phyloP scores from a whole-genome alignment of 495 filamentous ascomycete species.

The Endocarpon pusillum region DNA sequence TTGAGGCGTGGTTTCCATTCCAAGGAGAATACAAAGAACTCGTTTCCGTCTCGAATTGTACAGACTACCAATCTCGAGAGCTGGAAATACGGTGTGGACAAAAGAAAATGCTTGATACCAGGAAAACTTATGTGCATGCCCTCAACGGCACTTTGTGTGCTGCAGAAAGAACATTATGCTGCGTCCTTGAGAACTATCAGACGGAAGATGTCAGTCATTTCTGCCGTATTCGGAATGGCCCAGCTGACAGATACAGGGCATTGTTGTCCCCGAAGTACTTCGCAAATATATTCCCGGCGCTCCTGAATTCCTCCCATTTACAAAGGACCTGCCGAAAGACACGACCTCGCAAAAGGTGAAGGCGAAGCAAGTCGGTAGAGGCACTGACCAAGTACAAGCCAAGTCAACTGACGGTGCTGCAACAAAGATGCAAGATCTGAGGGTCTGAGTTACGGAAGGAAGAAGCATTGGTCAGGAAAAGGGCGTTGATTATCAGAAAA shows the following conservation, averaged over 20 bases:
- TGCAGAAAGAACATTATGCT: slow-evolving; percentile 86
- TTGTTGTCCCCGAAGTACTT: slow-evolving; percentile 71
- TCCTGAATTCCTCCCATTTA: slow-evolving; percentile 73
- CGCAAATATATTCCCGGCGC: slow-evolving; percentile 83
- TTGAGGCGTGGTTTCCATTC: slow-evolving; percentile 96
- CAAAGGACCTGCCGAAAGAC: slow-evolving; percentile 66
- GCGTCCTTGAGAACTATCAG: slow-evolving; percentile 92
- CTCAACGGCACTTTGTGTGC: slow-evolving; percentile 86
- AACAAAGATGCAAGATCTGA: slow-evolving; percentile 24
- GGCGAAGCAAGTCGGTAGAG: slow-evolving; percentile 18
- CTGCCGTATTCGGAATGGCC: background rate
- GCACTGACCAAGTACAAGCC: slow-evolving; percentile 5
- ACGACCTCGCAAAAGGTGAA: slow-evolving; percentile 43
- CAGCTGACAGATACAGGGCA: slow-evolving; percentile 42
- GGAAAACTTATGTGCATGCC: slow-evolving; percentile 88
- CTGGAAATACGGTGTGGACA: slow-evolving; percentile 72
- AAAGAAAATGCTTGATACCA: slow-evolving; percentile 60
- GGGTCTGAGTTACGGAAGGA: slow-evolving; percentile 15
- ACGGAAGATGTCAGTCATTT: slow-evolving; percentile 48
- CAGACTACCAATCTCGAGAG: slow-evolving; percentile 81
- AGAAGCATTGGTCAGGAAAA: too few species aligned
- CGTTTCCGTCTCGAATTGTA: slow-evolving; percentile 91
- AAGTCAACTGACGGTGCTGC: slow-evolving; percentile 19
- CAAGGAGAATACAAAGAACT: slow-evolving; percentile 95
- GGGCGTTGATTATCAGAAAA: too few species aligned